Evolutionary conservation across 306 rosid species (phyloP).

Genomic region (Spatholobus suberectus): DNA sequence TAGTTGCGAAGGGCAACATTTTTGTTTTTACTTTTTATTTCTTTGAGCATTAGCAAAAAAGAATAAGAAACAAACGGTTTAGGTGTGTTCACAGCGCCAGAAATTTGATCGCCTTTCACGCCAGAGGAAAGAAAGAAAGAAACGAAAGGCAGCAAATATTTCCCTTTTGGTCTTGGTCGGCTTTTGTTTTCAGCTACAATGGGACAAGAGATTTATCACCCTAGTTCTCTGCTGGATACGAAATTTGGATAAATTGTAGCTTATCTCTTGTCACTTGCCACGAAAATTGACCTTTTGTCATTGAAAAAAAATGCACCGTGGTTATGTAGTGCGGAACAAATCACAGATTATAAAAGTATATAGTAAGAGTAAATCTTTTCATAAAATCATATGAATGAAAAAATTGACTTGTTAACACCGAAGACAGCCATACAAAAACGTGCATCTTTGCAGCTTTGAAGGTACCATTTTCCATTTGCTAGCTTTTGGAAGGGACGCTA

Average conservation of each 20-base stretch:
- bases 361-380: not conserved
- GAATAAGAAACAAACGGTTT: slow-evolving; percentile 17
- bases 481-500: slow-evolving; percentile 19
- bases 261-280: slow-evolving; percentile 7
- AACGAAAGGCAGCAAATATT: slow-evolving; percentile 14
- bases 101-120: slow-evolving; percentile 13
- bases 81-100: slow-evolving; percentile 12
- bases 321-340: slow-evolving; percentile 16
- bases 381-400: not conserved
- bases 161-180: slow-evolving; percentile 35
- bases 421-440: slow-evolving; percentile 37
- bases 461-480: slow-evolving; percentile 22
- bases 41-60: not conserved
- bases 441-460: slow-evolving; percentile 9
- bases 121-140: not conserved
- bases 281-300: slow-evolving; percentile 30
- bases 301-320: not conserved
- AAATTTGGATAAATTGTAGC: slow-evolving; percentile 35
- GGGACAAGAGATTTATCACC: slow-evolving; percentile 27
- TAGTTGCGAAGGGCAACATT: not conserved
- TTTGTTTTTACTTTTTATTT: not conserved
- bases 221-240: slow-evolving; percentile 21
- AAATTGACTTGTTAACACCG: slow-evolving; percentile 7
- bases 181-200: slow-evolving; percentile 37
- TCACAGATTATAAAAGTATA: not conserved